Base-by-base conservation (phyloP, 805 yeast species). In the Lachancea fermentati region DNA sequence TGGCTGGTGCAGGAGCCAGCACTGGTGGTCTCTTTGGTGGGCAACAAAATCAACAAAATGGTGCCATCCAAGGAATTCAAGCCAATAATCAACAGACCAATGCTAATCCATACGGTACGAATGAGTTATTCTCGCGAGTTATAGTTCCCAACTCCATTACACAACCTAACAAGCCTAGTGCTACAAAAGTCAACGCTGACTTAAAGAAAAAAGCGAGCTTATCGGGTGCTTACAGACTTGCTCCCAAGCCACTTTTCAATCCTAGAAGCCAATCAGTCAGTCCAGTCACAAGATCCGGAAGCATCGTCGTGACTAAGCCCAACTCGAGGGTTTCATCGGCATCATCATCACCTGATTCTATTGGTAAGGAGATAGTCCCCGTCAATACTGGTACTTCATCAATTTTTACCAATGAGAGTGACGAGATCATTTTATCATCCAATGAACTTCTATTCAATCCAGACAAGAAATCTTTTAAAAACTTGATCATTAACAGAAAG, bases 81-180 rank as follows among this genome's bases (percentile, higher is more conserved):
- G 60, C 56, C 45, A 44, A 50, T 46, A 48, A 37, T 47, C 65
- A 39, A 63, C 71, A 32, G 50, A 65, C 24, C 56, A 65, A 42
- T 69, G 71, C 44, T 29, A 52, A 58, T 56, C 96, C 96, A 32
- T 89, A 85, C 57, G 95, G 96, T 1, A 72, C 76, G 35, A 80
- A 81, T 51, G 84, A 88, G 4, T 66, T 89, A 38, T 86, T 85
- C 51, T 43, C 65, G 3, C 60, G 57, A 36, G 54, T 53, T 32
- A 51, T 60, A 19, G 54, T 63, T n/a, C 66, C 65, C 7, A 51
- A 54, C 19, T 56, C 66, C 12, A 65, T 70, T 18, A 66, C 72
- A 3, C 55, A 54, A 32, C 62, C 68, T 9, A 54, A 65, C 9
- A 69, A 67, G 30, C 71, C 76, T 7, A 63, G 74, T 5, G 71